Evolutionary conservation across 1,284 basidiomycete genomes (phyloP).

Genomic region (Mycena citricolor): DNA sequence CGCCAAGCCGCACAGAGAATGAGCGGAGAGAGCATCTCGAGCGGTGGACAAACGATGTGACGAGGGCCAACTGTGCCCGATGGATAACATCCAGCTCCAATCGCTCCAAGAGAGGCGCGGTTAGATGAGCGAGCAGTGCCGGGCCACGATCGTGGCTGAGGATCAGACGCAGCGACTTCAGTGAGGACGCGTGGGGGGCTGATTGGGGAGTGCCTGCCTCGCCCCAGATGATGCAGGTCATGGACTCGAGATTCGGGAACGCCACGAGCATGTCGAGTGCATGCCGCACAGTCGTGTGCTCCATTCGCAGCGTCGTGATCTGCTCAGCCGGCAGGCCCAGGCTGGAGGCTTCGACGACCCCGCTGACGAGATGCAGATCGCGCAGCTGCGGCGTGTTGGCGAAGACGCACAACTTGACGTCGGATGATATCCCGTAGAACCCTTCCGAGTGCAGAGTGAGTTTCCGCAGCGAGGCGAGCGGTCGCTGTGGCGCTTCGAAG

Average conservation of each 20-base stretch:
- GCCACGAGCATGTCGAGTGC: neutral
- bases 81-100: constrained; percentile 5
- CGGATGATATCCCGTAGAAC: no score
- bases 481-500: neutral
- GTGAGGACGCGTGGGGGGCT: neutral
- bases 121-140: constrained; percentile 6
- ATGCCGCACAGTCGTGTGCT: neutral
- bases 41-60: neutral
- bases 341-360: neutral
- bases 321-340: constrained; percentile 5
- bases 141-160: constrained; percentile 12
- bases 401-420: no score
- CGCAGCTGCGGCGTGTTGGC: neutral
- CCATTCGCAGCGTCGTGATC: constrained; percentile 2
- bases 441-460: neutral
- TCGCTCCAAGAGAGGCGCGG: constrained; percentile 5
- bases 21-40: constrained; percentile 10
- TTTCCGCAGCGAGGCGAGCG: constrained; percentile 3
- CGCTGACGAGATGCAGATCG: constrained; percentile 8
- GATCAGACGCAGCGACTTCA: constrained; percentile 3
- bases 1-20: constrained; percentile 6
- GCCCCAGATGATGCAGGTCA: constrained; percentile 3
- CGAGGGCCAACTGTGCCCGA: neutral
- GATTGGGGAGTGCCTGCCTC: neutral
- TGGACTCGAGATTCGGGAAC: neutral